These are phyloP conservation scores for Phytophthora agathidicida DNA, from an alignment of 352 stramenopile species.

Conservation along the genomic window DNA sequence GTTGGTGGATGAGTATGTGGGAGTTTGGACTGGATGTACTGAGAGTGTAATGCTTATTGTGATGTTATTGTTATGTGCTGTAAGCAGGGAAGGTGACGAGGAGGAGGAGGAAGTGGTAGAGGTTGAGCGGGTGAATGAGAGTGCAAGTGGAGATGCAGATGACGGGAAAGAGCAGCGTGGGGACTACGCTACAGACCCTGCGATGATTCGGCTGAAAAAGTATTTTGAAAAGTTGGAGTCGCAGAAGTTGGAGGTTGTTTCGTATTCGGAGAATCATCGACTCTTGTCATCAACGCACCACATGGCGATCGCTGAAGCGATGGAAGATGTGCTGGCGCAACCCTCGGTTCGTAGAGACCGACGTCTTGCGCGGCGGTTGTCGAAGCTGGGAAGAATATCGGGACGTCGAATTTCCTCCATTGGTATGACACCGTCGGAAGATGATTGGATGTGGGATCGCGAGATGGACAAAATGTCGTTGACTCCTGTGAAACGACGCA, in stretches of 20 bases:
- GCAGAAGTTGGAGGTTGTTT: conserved; percentile 67
- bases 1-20: conserved; percentile 19
- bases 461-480: conserved; percentile 50
- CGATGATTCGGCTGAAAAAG: conserved; percentile 50
- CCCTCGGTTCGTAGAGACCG: conserved; percentile 66
- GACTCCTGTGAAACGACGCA: conserved; percentile 39
- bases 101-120: background rate
- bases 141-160: conserved; percentile 1
- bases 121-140: background rate
- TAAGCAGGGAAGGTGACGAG: conserved; percentile 2
- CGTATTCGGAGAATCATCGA: conserved; percentile 61
- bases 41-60: conserved; percentile 8
- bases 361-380: conserved; percentile 63
- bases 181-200: conserved; percentile 31
- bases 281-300: conserved; percentile 69
- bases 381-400: conserved; percentile 62
- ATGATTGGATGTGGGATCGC: conserved; percentile 59
- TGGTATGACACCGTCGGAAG: conserved; percentile 33
- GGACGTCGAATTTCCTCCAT: conserved; percentile 57
- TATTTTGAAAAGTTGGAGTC: conserved; percentile 60
- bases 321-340: conserved; percentile 73
- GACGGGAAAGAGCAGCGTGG: conserved; percentile 14
- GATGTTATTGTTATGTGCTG: background rate
- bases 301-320: conserved; percentile 73
- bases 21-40: background rate